Conservation (phyloP, 169 alveolate species). For the Theileria sp. region DNA sequence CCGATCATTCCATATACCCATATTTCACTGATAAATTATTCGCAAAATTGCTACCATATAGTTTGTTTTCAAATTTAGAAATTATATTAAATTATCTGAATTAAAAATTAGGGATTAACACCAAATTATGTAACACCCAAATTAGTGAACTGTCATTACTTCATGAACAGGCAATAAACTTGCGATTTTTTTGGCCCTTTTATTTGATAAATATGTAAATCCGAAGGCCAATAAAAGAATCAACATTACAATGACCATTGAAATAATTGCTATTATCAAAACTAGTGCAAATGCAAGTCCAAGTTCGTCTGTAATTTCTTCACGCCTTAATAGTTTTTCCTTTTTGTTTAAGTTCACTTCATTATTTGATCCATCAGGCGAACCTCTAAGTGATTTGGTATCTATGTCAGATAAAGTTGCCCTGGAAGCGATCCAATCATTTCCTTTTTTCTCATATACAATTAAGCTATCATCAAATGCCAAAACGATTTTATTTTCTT, state of each 20-base stretch:
- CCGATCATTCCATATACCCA: not conserved
- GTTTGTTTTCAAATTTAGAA: not conserved
- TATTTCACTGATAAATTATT: too few relatives aligned
- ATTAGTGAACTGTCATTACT: not conserved
- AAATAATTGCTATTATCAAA: not conserved
- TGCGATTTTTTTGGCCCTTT: not conserved
- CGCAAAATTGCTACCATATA: not conserved
- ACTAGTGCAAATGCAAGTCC: conserved; percentile 2
- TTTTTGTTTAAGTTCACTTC: not conserved
- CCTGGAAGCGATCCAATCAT: not conserved
- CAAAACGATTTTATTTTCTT: not conserved
- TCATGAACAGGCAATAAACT: not conserved
- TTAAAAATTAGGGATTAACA: not conserved
- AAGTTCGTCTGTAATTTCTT: not conserved
- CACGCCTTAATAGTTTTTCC: not conserved
- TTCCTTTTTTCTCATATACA: not conserved
- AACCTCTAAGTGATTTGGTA: not conserved
- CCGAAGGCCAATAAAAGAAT: conserved; percentile 4
- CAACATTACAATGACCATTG: not conserved
- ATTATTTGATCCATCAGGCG: not conserved
- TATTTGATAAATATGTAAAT: not conserved
- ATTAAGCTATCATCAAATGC: not conserved
- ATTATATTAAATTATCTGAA: not conserved
- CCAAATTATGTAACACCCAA: not conserved
- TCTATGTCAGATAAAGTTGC: not conserved